A percentile compares a stretch with the other conserved stretches of the same genome.
These are phyloP conservation scores for Aureobasidium namibiae DNA, from an alignment of 2,329 filamentous ascomycete genomes.

Conservation along the genomic window DNA sequence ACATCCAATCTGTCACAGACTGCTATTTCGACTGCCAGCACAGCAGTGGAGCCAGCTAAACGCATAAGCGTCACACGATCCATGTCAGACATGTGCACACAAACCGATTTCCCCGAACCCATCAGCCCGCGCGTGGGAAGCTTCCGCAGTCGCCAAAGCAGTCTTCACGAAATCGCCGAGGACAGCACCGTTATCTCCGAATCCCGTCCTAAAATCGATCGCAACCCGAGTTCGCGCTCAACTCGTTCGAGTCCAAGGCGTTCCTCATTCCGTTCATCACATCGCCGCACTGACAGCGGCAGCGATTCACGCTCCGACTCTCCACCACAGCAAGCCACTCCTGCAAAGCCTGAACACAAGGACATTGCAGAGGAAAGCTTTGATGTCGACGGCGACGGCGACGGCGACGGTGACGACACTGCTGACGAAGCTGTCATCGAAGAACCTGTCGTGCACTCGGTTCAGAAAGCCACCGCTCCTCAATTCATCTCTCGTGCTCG, in stretches of 20 bases:
- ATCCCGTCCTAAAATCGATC: neutral
- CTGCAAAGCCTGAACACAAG: constrained; percentile 7
- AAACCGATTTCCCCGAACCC: constrained; percentile 38
- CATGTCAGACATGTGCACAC: constrained; percentile 58
- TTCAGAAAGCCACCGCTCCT: constrained; percentile 44
- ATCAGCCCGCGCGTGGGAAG: constrained; percentile 15
- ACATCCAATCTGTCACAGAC: constrained; percentile 56
- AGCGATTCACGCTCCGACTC: constrained; percentile 5
- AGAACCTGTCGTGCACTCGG: constrained; percentile 62
- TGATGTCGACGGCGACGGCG: constrained; percentile 29
- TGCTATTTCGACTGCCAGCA: constrained; percentile 50
- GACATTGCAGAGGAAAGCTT: constrained; percentile 30
- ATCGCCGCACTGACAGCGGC: neutral
- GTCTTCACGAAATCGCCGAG: constrained; percentile 30
- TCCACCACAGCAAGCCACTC: neutral
- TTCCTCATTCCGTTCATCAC: constrained; percentile 4
- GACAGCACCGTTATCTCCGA: constrained; percentile 3
- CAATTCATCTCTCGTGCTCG: constrained; percentile 56
- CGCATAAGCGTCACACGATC: constrained; percentile 23
- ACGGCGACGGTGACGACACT: constrained; percentile 41
- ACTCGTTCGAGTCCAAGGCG: neutral
- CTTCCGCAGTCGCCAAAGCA: constrained; percentile 13
- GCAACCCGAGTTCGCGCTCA: constrained; percentile 2
- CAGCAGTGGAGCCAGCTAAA: neutral
- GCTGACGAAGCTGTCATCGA: constrained; percentile 46